Base-by-base conservation (phyloP, 805 yeast genomes). In the Candida krabiensis region DNA sequence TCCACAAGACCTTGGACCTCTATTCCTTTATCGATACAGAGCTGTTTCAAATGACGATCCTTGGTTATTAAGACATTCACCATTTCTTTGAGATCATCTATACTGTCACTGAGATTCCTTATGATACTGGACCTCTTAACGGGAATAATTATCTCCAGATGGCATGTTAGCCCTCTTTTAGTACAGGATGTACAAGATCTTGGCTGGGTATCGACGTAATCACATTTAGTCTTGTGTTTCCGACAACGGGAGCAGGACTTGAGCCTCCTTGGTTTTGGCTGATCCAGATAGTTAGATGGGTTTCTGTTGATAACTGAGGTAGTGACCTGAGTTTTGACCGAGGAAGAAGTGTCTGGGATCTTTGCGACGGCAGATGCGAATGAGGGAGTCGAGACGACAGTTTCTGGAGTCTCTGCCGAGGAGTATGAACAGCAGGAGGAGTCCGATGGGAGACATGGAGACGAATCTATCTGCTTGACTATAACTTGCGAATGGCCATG, bases 221-320 rank as follows among this genome's bases (percentile, higher is more conserved):
- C 82, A 58, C 88, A 82, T 50, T 73, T 78, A 13, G 81, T 79
- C 55, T 82, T 82, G 49, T 79, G 83, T 50, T 75, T 75, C 24
- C 87, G 67, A 56, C 88, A 82, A 22, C 83, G 64, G 4, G 73
- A 67, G 53, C 88, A 82, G 9, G 85, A 74, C 49, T 79, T 79
- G 30, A 78, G 50, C 9, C 68, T 66, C 40, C 69, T 64, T 30
- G 72, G 72, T 38, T 58, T 64, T 3, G 63, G 58, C n/a, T 53
- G 58, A 37, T 55, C 59, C 8, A 38, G 12, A 18, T 22, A 41
- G 22, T 40, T 33, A 19, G 48, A 46, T 7, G 53, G 52, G 17
- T 47, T 46, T 22, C 49, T 54, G 16, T 47, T 51, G 17, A 55
- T 41, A 14, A 54, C 40, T 3, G 44, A 31, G 2, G 55, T 43